Percentiles rank a stretch among this genome's conserved stretches.
Evolutionary conservation across 306 rosid genomes (phyloP).

Genomic region (Senna siamea): DNA sequence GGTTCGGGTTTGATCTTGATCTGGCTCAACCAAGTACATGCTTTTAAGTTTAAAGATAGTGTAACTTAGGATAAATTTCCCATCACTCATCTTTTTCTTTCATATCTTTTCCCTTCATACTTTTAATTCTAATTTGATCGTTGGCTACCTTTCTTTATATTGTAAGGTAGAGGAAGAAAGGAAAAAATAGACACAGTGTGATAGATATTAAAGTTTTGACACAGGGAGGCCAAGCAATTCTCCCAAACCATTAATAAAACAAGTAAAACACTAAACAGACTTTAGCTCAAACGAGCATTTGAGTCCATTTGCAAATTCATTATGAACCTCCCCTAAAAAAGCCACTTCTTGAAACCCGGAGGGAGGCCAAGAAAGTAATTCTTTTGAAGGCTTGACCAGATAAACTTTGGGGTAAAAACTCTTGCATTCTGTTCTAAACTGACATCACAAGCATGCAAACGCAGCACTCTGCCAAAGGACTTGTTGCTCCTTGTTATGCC

Average conservation of each 20-base stretch:
- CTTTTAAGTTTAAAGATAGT: background rate
- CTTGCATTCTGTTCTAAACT: background rate
- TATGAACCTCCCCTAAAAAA: background rate
- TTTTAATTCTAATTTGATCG: background rate
- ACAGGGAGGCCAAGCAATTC: background rate
- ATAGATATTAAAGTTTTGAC: background rate
- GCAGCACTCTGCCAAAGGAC: background rate
- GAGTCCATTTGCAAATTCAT: background rate
- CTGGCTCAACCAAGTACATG: background rate
- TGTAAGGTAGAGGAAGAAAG: background rate
- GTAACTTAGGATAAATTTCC: background rate
- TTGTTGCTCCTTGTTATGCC: background rate
- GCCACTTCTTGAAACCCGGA: background rate
- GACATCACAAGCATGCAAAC: background rate
- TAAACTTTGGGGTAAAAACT: background rate
- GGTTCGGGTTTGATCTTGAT: conserved; percentile 6
- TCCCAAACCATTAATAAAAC: background rate
- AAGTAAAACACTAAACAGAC: background rate
- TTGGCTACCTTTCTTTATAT: background rate
- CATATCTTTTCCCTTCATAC: background rate
- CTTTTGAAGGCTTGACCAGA: background rate
- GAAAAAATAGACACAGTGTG: background rate
- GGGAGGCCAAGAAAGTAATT: background rate
- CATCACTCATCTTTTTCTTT: background rate
- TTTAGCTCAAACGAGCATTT: background rate